phyloP scores from a whole-genome alignment of 192 early-diverging fungal genomes.

The Physocladia obscura region DNA sequence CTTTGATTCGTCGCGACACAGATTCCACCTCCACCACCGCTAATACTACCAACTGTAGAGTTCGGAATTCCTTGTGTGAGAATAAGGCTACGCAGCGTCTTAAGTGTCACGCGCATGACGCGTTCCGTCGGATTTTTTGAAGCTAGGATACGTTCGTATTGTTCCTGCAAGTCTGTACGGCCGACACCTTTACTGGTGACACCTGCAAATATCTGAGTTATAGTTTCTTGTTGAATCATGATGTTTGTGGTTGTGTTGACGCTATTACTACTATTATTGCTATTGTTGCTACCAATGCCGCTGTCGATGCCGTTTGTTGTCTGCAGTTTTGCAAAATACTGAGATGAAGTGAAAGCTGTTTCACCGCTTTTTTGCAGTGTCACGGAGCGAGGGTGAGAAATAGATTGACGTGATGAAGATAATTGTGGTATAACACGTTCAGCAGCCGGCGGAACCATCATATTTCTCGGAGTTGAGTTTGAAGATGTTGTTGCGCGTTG shows the following conservation, averaged over 20 bases:
- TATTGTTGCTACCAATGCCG: not conserved
- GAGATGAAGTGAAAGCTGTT: no score
- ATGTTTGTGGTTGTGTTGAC: not conserved
- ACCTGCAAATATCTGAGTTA: slow-evolving; percentile 12
- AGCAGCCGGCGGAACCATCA: not conserved
- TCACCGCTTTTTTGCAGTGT: no score
- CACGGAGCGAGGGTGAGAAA: not conserved
- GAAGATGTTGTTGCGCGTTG: not conserved
- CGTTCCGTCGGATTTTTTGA: slow-evolving; percentile 55
- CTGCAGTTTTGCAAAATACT: not conserved
- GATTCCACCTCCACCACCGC: not conserved
- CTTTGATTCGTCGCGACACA: not conserved
- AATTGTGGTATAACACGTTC: not conserved
- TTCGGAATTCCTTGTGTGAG: slow-evolving; percentile 63
- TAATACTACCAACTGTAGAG: slow-evolving; percentile 26
- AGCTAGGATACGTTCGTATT: slow-evolving; percentile 52
- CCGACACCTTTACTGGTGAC: slow-evolving; percentile 19
- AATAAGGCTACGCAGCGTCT: slow-evolving; percentile 55
- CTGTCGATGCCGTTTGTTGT: not conserved
- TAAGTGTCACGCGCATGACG: slow-evolving; percentile 54
- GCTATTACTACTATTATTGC: not conserved
- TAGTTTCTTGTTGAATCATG: not conserved
- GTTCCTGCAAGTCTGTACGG: slow-evolving; percentile 15
- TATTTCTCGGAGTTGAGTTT: not conserved
- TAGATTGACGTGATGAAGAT: not conserved